Base-by-base conservation (phyloP, 495 filamentous ascomycete genomes). In the Chaetomium fimeti region DNA sequence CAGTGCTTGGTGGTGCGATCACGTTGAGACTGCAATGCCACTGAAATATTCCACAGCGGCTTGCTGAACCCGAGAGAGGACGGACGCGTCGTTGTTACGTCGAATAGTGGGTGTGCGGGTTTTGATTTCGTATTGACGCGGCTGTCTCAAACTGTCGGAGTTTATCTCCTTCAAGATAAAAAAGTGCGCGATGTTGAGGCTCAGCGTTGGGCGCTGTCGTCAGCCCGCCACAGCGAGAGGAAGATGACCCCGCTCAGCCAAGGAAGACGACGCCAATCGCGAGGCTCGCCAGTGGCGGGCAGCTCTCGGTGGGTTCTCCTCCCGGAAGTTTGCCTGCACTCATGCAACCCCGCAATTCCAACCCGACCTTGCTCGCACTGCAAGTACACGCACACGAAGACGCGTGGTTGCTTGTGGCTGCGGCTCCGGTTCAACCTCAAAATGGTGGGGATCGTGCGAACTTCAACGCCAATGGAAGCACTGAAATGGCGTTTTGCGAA, bases 161-260 rank as follows among this genome's bases (percentile, higher is more conserved):
- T 49, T 13, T 3, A 40, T 24, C 20, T 5, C 5, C n/a, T 36
- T 36, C 8, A 32, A 27, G n/a, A 8, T 42, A 32, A 57, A 22
- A 32, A 18, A 29, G 20, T 2, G 16, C 36, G 52, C 29, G 9
- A 22, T 36, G 15, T 12, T 29, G 7, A 27, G 11, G 58, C 58
- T 60, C 58, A 60, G 58, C 58, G 29, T 47, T 60, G 57, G 32
- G 32, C 28, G 45, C 29, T 49, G 57, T 24, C 58, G 58, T 60
- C 36, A 60, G 43, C 58, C 8, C 58, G 43, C 29, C 58, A 49
- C 58, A 3, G 22, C 43, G 24, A 36, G 18, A 43, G 18, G 32
- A 36, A 36, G 32, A 36, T 36, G 8, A 36, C 32, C 32, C 32
- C 32, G 32, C 32, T 36, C 32, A 9, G 32, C 32, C 32, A 36